These are phyloP conservation scores for Globisporangium megalacanthum DNA, from an alignment of 352 stramenopile genomes.

Conservation along the genomic window DNA sequence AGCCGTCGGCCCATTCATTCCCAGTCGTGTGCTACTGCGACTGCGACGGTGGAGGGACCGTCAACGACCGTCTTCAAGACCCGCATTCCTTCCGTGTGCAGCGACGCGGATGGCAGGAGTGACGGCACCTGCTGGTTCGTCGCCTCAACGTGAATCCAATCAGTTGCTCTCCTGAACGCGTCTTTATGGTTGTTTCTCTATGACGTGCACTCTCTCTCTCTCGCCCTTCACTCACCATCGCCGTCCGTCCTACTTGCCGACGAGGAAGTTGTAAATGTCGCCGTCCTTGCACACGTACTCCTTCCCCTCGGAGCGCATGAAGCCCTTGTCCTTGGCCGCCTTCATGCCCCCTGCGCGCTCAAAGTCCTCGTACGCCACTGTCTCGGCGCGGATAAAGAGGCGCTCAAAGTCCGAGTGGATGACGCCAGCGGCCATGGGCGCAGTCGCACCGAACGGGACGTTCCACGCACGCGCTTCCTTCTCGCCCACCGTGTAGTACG, in stretches of 20 bases:
- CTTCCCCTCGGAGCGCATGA: slow-evolving; percentile 95
- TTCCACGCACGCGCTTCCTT: slow-evolving; percentile 85
- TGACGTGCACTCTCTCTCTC: not conserved
- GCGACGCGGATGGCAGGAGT: not conserved
- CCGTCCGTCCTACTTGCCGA: slow-evolving; percentile 40
- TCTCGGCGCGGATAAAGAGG: slow-evolving; percentile 90
- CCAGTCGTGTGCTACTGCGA: too few relatives aligned
- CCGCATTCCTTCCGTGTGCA: too few relatives aligned
- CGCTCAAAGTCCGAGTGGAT: slow-evolving; percentile 89
- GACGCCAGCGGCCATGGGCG: slow-evolving; percentile 60
- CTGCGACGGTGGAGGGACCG: too few relatives aligned
- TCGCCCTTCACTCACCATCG: not conserved
- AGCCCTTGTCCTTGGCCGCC: slow-evolving; percentile 91
- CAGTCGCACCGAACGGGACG: slow-evolving; percentile 68
- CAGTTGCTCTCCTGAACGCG: not conserved
- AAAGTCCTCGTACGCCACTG: slow-evolving; percentile 95
- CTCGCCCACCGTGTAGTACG: slow-evolving; percentile 94
- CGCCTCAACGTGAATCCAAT: not conserved
- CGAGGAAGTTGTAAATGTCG: slow-evolving; percentile 98
- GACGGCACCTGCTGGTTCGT: not conserved
- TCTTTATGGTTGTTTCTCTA: not conserved
- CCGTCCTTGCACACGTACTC: slow-evolving; percentile 98
- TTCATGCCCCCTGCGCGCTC: slow-evolving; percentile 91
- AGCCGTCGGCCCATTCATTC: too few relatives aligned
- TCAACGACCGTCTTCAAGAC: too few relatives aligned